These are phyloP conservation scores for Daldinia sp. DNA, from an alignment of 2,329 filamentous ascomycete species.

Conservation along the genomic window DNA sequence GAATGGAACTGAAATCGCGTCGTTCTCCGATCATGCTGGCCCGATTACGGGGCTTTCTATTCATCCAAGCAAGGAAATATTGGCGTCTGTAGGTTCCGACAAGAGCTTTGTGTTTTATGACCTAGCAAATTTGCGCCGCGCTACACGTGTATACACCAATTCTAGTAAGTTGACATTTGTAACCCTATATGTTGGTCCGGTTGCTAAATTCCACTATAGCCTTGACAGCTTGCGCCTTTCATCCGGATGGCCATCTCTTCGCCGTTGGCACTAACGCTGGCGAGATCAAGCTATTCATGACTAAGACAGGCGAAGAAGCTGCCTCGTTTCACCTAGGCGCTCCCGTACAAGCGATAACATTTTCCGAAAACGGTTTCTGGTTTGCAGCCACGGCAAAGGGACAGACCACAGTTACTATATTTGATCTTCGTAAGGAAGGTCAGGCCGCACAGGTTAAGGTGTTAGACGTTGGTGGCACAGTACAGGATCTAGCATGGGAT, in stretches of 20 bases:
- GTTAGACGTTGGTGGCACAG: slow-evolving; percentile 82
- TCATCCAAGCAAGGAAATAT: slow-evolving; percentile 82
- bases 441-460: slow-evolving; percentile 82
- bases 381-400: slow-evolving; percentile 83
- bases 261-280: slow-evolving; percentile 82
- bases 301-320: slow-evolving; percentile 78
- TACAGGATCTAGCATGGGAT: slow-evolving; percentile 85
- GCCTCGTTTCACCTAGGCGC: slow-evolving; percentile 75
- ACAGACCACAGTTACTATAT: slow-evolving; percentile 82
- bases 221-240: slow-evolving; percentile 82
- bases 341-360: slow-evolving; percentile 78
- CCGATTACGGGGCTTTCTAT: slow-evolving; percentile 78
- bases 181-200: background rate
- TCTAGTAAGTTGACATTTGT: slow-evolving; percentile 66
- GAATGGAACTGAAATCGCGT: slow-evolving; percentile 71
- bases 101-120: slow-evolving; percentile 96
- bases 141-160: slow-evolving; percentile 82
- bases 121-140: slow-evolving; percentile 69
- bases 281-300: slow-evolving; percentile 88
- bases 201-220: slow-evolving; percentile 55
- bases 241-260: slow-evolving; percentile 95
- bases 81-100: slow-evolving; percentile 88
- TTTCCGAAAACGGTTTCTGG: slow-evolving; percentile 98
- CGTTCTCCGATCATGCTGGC: slow-evolving; percentile 83
- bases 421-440: slow-evolving; percentile 91